These are phyloP conservation scores for Acacia melanoxylon DNA, from an alignment of 306 rosid species.

Conservation along the genomic window DNA sequence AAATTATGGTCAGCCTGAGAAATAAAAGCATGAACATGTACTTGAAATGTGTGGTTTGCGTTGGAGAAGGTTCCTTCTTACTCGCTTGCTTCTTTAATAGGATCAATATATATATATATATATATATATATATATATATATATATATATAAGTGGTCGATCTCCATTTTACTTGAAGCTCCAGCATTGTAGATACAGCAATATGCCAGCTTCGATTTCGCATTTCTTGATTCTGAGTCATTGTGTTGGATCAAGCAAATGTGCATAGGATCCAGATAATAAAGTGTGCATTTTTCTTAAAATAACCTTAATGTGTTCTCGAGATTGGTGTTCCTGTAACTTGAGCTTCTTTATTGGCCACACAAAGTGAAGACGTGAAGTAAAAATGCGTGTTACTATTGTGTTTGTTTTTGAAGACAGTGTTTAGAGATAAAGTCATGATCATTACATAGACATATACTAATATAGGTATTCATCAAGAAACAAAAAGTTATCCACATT, in stretches of 20 bases:
- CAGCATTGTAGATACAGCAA: background rate
- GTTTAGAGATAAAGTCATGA: background rate
- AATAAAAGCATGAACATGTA: background rate
- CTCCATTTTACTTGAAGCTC: background rate
- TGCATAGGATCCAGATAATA: background rate
- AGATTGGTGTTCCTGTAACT: background rate
- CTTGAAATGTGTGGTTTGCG: background rate
- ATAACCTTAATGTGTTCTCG: background rate
- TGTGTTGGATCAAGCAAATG: background rate
- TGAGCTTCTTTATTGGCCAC: background rate
- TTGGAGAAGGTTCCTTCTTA: background rate
- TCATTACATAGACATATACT: too few relatives aligned
- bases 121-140: too few relatives aligned
- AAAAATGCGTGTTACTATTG: background rate
- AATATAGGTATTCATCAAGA: too few relatives aligned
- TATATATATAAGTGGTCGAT: background rate
- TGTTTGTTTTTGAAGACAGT: background rate
- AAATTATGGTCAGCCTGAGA: background rate
- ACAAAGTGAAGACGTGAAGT: background rate
- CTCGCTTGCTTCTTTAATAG: background rate
- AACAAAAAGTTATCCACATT: too few relatives aligned
- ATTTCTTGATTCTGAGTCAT: background rate
- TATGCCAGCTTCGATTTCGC: background rate
- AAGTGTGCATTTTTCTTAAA: background rate
- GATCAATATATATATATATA: background rate